Percentiles rank a stretch among this genome's conserved stretches.
Evolutionary conservation across 2,329 filamentous ascomycete species (phyloP).

Genomic region (Colletotrichum sp.): DNA sequence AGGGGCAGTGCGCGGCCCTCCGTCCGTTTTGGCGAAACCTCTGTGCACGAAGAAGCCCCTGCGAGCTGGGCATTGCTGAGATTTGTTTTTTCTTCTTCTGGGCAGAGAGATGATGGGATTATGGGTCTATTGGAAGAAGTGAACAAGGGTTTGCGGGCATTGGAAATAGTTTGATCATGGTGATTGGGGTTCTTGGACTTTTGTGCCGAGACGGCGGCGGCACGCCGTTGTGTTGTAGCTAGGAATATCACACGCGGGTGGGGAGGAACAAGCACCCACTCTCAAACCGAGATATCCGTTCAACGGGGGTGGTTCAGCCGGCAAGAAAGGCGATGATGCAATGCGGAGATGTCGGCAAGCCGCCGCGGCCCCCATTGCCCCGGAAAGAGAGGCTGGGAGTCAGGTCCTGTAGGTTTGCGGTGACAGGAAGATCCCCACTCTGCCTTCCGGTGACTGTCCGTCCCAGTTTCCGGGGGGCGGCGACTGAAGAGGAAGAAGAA

Average conservation of each 20-base stretch:
- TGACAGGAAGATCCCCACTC: background rate
- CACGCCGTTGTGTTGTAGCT: background rate
- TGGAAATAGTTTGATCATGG: background rate
- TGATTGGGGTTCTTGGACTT: background rate
- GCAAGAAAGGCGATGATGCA: slow-evolving; percentile 7
- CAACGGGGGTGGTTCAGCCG: background rate
- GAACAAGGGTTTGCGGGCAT: background rate
- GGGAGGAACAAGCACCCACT: background rate
- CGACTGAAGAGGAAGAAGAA: background rate
- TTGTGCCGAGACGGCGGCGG: background rate
- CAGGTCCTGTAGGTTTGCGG: background rate
- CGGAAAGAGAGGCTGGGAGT: slow-evolving; percentile 12
- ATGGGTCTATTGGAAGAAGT: background rate
- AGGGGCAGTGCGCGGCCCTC: background rate
- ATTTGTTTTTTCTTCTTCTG: background rate
- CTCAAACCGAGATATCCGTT: background rate
- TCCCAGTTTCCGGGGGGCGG: background rate
- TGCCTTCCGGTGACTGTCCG: background rate
- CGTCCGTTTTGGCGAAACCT: background rate
- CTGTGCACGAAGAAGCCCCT: background rate
- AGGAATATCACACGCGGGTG: background rate
- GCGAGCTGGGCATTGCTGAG: background rate
- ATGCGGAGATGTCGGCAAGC: slow-evolving; percentile 3
- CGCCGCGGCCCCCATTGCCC: background rate
- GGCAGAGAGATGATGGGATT: background rate